Evolutionary conservation across 495 filamentous ascomycete species (phyloP), one percentile per base, ranked within the genome.

Genomic region (Tuber aestivum): DNA sequence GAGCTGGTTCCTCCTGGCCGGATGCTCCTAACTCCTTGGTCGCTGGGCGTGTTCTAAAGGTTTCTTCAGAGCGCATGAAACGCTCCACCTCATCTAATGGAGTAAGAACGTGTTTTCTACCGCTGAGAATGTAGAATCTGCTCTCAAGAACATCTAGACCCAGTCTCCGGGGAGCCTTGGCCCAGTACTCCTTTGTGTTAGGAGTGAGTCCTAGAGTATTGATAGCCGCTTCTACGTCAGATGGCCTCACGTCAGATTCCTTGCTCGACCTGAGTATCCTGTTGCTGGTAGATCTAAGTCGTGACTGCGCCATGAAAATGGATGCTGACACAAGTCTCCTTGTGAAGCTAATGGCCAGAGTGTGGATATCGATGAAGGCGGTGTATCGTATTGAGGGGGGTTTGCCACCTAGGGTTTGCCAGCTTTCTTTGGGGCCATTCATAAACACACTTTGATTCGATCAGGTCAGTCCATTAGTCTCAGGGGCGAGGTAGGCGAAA

Each of bases 341-440:
- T 0, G 91, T 94, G 27, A 94, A 75, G 74, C 86, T 90, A 16
- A 92, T 82, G 32, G 87, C 85, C 9, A 96, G 83, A n/a, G 87
- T 86, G 79, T 94, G 87, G 72, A 96, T 91, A 75, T 97, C 93
- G 37, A 88, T 86, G 18, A 95, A 87, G 2, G 91, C 90, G 8
- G 88, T 92, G 77, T 83, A 87, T 79, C 85, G 87, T 23, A 97
- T 89, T 0, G 91, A 88, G 0, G 94, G 93, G 5, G 77, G 82
- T 40, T 92, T 88, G 4, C 83, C 84, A 70, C 81, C 85, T 10
- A 91, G 71, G 72, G 84, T 84, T 23, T 81, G 84, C 92, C 92
- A 97, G 70, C 90, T 86, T 56, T 91, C 88, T 35, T 61, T 81
- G 75, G 69, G 81, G 74, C 45, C 87, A 82, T 95, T 95, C 94